Base-by-base conservation (phyloP, 371 early-diverging fungal species). In the Enteropsectra breve region DNA sequence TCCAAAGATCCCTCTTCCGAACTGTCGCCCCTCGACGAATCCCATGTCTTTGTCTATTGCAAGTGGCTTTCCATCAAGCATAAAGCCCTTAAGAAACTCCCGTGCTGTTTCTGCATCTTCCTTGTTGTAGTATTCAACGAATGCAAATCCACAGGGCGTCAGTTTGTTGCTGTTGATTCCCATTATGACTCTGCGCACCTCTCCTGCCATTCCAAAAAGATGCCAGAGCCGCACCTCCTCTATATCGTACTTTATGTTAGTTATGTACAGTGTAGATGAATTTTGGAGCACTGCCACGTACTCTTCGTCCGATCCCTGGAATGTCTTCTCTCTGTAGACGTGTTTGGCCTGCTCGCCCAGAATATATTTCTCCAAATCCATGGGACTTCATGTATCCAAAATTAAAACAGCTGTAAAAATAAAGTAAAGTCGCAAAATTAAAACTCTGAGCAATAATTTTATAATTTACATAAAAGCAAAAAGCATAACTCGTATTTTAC, bases 1-100 rank as follows among this genome's bases (percentile, higher is more conserved):
- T 24, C 80, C 80, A 52, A 58, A 60, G 24, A 50, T 55, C n/a
- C 80, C 80, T 70, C 80, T 66, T 68, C 78, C 80, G 53, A 63
- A 78, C 63, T 78, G 75, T 63, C 81, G 70, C 23, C 73, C 73
- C 40, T 78, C 78, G 21, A 49, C 62, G 73, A 78, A 80, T 34
- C 78, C 81, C 36, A 67, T 61, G 64, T 80, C 79, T 52, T 74
- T 66, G 46, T 80, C 77, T 13, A 78, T 62, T n/a, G 63, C 65
- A 2, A 80, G n/a, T n/a, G 24, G 30, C 15, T 53, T 47, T 32
- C 55, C 53, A 23, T 73, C 75, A 29, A 78, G n/a, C 37, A 37
- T 52, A 29, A 71, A 66, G 33, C 55, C 62, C 26, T 69, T 54
- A 33, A 72, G 58, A n/a, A 55, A 65, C 24, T 46, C 33, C 32